Evolutionary conservation across 2,329 filamentous ascomycete species (phyloP), one percentile per base, ranked within the genome.

Genomic region (Penicillium brasilianum): DNA sequence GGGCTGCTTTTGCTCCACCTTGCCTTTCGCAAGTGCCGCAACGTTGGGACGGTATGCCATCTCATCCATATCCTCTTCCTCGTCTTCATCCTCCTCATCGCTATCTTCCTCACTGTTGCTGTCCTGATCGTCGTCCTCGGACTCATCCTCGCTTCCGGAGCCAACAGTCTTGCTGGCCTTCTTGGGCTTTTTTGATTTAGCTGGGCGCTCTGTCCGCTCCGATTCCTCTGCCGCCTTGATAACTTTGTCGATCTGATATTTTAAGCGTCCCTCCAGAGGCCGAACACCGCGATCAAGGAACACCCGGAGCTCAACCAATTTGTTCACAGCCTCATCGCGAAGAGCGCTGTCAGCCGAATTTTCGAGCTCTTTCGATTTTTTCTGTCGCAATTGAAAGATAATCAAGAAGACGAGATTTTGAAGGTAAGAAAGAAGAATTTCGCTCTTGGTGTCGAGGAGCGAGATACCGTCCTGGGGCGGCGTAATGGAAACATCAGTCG

Each of bases 221-320:
- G 72, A 69, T 62, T 79, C 73, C 63, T 96, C 91, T 37, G 93
- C 93, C 0, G 92, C 91, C 65, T 92, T 90, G 20, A 99, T 83
- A 28, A 97, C 93, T 74, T 96, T 95, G 77, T 98, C 94, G 71
- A 99, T 92, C 75, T 97, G 93, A 78, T 97, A 99, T 67, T 93
- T 94, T 63, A 99, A 80, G 70, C 93, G 91, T 67, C 90, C 90
- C 78, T 99, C 96, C 16, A 98, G 80, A 0, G 95, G 95, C 16
- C 91, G 88, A 3, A 97, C 91, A 66, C 95, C 96, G 74, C 93
- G 93, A 72, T 99, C 96, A 1, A 99, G 83, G 74, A 96, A 98
- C 0, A 97, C 83, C n/a, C 94, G 87, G 55, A 97, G 82, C 76
- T 97, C 93, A 18, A 93, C 88, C n/a, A 99, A 84, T 74, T 96